A percentile compares a stretch with the other conserved stretches of the same genome.
Evolutionary conservation across 139 green algal species (phyloP).

Genomic region (Zygnema cylindricum): DNA sequence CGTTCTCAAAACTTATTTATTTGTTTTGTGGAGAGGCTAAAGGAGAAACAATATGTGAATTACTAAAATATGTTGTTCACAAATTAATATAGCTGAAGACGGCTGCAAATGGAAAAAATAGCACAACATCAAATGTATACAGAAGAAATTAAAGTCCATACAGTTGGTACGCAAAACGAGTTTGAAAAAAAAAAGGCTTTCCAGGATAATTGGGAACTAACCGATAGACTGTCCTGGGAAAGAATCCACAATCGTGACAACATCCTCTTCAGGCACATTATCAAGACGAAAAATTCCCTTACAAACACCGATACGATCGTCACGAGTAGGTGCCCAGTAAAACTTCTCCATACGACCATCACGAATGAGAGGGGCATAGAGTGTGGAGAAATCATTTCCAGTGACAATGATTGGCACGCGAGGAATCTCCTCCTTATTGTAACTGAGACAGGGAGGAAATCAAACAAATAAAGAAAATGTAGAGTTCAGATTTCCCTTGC

Average conservation of each 20-base stretch:
- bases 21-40: no score
- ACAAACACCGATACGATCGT: slow-evolving; percentile 95
- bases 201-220: slow-evolving; percentile 21
- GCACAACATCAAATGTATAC: no score
- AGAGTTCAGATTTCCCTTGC: no score
- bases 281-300: slow-evolving; percentile 95
- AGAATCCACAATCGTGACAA: slow-evolving; percentile 82
- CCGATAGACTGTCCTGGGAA: slow-evolving; percentile 98
- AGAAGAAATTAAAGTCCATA: no score
- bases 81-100: no score
- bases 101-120: no score
- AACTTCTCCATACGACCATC: slow-evolving; percentile 99
- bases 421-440: slow-evolving; percentile 83
- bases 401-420: slow-evolving; percentile 95
- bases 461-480: no score
- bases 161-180: no score
- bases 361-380: slow-evolving; percentile 98
- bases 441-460: slow-evolving; percentile 22
- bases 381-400: slow-evolving; percentile 99
- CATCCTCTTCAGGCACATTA: slow-evolving; percentile 58
- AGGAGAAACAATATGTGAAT: no score
- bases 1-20: no score
- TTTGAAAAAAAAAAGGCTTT: background rate
- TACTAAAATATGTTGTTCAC: no score
- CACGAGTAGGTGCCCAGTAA: slow-evolving; percentile 95